Conservation (phyloP, 2,329 filamentous ascomycete genomes). For the Colletotrichum plurivorum region DNA sequence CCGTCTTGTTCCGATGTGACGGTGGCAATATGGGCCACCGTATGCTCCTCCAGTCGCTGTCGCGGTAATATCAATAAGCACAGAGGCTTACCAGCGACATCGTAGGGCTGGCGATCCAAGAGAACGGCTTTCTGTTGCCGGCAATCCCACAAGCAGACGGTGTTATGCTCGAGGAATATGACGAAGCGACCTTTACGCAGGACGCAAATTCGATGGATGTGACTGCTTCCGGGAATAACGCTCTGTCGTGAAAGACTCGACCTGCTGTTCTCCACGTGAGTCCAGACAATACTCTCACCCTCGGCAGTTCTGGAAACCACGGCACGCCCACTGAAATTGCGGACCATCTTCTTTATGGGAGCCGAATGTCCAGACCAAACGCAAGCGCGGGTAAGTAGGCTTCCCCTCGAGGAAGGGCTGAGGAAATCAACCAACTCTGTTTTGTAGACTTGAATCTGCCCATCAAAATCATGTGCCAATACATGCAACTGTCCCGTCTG, state of each 20-base stretch:
- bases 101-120: constrained; percentile 72
- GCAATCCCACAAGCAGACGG: constrained; percentile 85
- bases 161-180: constrained; percentile 81
- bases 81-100: constrained; percentile 78
- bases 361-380: constrained; percentile 89
- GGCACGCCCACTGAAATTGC: constrained; percentile 84
- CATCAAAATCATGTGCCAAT: constrained; percentile 87
- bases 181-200: constrained; percentile 84
- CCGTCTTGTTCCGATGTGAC: constrained; percentile 84
- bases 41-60: constrained; percentile 68
- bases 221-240: constrained; percentile 74
- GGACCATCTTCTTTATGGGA: constrained; percentile 86
- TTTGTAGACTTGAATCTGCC: constrained; percentile 85
- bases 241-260: constrained; percentile 76
- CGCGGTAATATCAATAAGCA: constrained; percentile 84
- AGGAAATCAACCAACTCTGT: constrained; percentile 85
- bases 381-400: constrained; percentile 73
- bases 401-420: constrained; percentile 75
- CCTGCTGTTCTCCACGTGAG: constrained; percentile 69
- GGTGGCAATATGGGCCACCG: constrained; percentile 81
- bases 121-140: constrained; percentile 70
- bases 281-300: constrained; percentile 89
- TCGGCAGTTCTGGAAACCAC: constrained; percentile 85
- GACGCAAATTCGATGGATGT: constrained; percentile 86
- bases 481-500: constrained; percentile 77